Base-by-base conservation (phyloP, 176 grass and related monocot species). In the Triticum urartu region DNA sequence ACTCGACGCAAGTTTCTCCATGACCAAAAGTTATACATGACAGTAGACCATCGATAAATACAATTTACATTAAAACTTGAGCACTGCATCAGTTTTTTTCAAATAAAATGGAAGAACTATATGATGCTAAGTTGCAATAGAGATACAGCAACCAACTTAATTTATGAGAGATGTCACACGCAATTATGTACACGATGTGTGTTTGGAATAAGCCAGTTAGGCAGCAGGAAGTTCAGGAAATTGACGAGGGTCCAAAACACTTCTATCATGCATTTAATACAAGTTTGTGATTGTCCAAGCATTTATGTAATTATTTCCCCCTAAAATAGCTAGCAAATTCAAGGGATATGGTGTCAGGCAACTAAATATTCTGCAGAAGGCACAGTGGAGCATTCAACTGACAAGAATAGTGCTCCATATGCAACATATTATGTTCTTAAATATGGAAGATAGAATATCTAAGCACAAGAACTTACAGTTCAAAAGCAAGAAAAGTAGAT, bases 401-500 rank as follows among this genome's bases (percentile, higher is more conserved):
- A 39, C n/a, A 78, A 59, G 75, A 83, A 87, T 1, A 83, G 67
- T 79, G 64, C 6, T 74, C 22, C n/a, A 36, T 50, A 64, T 45
- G 34, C 26, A 71, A 15, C 43, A 87, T 72, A 75, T 87, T 84
- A 30, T 15, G 47, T 87, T 84, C 20, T 64, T 60, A 80, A 84
- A n/a, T 75, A 66, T n/a, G 33, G 12, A 79, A 50, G 63, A 54
- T 56, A 64, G 47, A 74, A 79, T 33, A 68, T 65, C 21, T 14
- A 78, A 87, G 63, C 66, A 84, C 48, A 32, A 77, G 24, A 80
- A 92, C 91, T 90, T 95, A 98, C 96, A 94, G 66, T 95, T 95
- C 78, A 94, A 82, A 76, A 98, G 87, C 79, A 98, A 88, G 87
- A 95, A 98, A 43, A 98, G 90, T 84, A 98, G 82, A 77, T 84